Evolutionary conservation across 1,284 basidiomycete species (phyloP).

Genomic region (Trichosporon ovoides): DNA sequence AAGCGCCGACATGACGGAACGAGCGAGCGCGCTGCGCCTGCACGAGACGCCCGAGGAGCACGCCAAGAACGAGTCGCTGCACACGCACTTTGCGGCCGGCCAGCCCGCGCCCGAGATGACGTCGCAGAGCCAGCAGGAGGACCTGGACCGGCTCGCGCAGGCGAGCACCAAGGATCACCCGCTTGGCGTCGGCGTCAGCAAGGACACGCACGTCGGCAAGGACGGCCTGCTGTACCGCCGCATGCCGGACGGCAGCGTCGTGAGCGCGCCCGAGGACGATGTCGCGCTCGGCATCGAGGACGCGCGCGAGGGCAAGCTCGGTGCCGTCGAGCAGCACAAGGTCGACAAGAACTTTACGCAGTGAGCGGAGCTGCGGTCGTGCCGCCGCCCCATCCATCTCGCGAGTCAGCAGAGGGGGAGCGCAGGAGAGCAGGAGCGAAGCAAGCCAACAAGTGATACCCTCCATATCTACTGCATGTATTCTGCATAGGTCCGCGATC

Average conservation of each 20-base stretch:
- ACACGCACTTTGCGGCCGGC: neutral
- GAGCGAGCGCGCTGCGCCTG: neutral
- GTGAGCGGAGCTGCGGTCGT: neutral
- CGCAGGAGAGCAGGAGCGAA: neutral
- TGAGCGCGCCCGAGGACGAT: slow-evolving; percentile 46
- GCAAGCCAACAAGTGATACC: neutral
- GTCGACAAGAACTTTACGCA: neutral
- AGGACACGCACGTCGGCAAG: slow-evolving; percentile 31
- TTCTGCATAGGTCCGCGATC: slow-evolving; percentile 3
- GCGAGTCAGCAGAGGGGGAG: neutral
- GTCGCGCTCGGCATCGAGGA: slow-evolving; percentile 41
- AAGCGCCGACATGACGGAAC: neutral
- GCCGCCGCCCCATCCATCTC: no score
- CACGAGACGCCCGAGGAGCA: slow-evolving; percentile 6
- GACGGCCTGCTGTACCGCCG: slow-evolving; percentile 40
- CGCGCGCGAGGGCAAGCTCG: slow-evolving; percentile 19
- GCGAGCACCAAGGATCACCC: slow-evolving; percentile 35
- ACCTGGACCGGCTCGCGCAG: slow-evolving; percentile 24
- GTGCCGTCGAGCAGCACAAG: slow-evolving; percentile 1
- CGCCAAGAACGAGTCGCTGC: neutral
- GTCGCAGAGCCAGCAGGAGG: neutral
- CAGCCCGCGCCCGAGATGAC: slow-evolving; percentile 7
- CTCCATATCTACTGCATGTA: neutral
- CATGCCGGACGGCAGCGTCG: slow-evolving; percentile 32
- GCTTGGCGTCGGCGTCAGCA: slow-evolving; percentile 44